Percentiles rank a stretch among this genome's conserved stretches.
These are phyloP conservation scores for Imleria badia DNA, from an alignment of 768 basidiomycete genomes.

Conservation along the genomic window DNA sequence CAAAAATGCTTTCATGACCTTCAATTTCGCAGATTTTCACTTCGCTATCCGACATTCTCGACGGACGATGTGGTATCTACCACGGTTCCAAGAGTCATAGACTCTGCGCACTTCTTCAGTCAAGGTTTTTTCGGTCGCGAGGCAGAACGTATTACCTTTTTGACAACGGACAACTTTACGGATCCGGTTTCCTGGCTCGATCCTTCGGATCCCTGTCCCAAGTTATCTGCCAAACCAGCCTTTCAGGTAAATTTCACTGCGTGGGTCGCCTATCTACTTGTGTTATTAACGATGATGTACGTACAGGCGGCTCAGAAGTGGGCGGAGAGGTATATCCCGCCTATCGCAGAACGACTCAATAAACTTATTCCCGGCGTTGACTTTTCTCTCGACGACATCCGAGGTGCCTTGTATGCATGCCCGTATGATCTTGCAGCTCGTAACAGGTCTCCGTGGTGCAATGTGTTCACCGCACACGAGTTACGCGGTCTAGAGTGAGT, in stretches of 20 bases:
- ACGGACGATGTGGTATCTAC: constrained; percentile 17
- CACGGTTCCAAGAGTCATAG: constrained; percentile 30
- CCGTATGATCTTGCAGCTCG: constrained; percentile 41
- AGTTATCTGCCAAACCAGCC: not conserved
- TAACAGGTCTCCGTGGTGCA: constrained; percentile 40
- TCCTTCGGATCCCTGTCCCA: constrained; percentile 38
- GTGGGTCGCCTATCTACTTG: not conserved
- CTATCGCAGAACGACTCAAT: constrained; percentile 38
- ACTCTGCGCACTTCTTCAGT: constrained; percentile 42
- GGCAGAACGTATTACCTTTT: constrained; percentile 23
- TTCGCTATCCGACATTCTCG: constrained; percentile 22
- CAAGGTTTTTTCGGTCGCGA: constrained; percentile 39
- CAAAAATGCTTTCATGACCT: not conserved
- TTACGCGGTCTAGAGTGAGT: constrained; percentile 38
- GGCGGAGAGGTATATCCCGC: constrained; percentile 37
- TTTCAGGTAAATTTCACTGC: not conserved
- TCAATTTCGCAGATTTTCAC: constrained; percentile 12
- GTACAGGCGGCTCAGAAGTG: constrained; percentile 24
- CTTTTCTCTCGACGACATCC: constrained; percentile 32
- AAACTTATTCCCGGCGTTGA: constrained; percentile 33
- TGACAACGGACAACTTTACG: constrained; percentile 33
- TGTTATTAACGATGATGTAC: not conserved
- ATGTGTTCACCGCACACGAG: constrained; percentile 36
- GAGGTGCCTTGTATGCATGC: constrained; percentile 42
- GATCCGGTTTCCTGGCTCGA: constrained; percentile 40